These are phyloP conservation scores for Penicillium oxalicum DNA, from an alignment of 2,329 filamentous ascomycete genomes.

Conservation along the genomic window DNA sequence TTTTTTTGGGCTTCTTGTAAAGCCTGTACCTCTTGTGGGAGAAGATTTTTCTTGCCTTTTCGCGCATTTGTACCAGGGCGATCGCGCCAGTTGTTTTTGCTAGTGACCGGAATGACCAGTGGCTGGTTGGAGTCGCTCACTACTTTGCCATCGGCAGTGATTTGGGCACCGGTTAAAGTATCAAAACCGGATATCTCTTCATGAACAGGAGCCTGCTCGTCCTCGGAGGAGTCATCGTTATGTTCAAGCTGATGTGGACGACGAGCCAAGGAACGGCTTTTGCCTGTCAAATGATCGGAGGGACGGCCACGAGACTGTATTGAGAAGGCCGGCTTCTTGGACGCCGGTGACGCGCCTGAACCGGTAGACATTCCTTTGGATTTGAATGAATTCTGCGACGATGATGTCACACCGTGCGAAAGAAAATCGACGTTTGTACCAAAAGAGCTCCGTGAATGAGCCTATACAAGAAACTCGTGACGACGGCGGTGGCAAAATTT, in stretches of 20 bases:
- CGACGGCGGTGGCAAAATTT: slow-evolving; percentile 20
- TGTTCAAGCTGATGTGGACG: slow-evolving; percentile 29
- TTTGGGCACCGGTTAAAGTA: slow-evolving; percentile 35
- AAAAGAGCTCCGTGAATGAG: not conserved
- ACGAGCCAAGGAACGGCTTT: slow-evolving; percentile 21
- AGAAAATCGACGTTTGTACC: not conserved
- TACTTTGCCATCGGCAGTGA: slow-evolving; percentile 33
- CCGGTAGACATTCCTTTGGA: slow-evolving; percentile 18
- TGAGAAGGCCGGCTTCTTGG: slow-evolving; percentile 32
- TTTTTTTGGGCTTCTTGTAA: slow-evolving; percentile 39
- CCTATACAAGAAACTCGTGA: slow-evolving; percentile 11
- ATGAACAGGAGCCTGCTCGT: slow-evolving; percentile 26
- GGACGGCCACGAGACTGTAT: slow-evolving; percentile 22
- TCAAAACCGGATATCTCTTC: slow-evolving; percentile 53
- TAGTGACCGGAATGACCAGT: slow-evolving; percentile 73
- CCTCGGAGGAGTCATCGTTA: slow-evolving; percentile 54
- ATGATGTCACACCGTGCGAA: slow-evolving; percentile 14
- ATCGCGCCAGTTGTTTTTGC: slow-evolving; percentile 68
- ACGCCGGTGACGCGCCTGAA: slow-evolving; percentile 27
- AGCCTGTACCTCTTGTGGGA: slow-evolving; percentile 53
- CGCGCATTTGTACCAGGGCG: slow-evolving; percentile 42
- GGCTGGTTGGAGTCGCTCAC: slow-evolving; percentile 48
- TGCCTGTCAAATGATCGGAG: slow-evolving; percentile 12
- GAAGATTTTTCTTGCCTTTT: slow-evolving; percentile 54
- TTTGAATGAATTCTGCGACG: slow-evolving; percentile 7